These are phyloP conservation scores for Penicillium sp. DNA, from an alignment of 2,329 filamentous ascomycete species.

Conservation along the genomic window DNA sequence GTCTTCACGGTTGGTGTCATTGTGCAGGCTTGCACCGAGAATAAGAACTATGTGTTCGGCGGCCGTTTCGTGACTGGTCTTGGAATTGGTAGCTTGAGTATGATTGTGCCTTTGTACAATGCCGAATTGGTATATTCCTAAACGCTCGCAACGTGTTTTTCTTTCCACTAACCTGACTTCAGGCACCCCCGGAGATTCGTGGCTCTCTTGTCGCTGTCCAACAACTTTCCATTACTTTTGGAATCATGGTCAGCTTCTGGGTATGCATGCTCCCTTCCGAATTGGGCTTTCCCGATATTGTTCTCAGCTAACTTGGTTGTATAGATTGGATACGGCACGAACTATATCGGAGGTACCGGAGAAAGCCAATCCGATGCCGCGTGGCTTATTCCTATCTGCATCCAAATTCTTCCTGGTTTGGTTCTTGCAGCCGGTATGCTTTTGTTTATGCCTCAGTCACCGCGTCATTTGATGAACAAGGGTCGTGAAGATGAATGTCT, in stretches of 20 bases:
- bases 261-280: constrained; percentile 31
- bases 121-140: constrained; percentile 26
- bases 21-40: constrained; percentile 32
- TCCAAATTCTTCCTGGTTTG: constrained; percentile 48
- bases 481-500: constrained; percentile 54
- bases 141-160: too few species aligned
- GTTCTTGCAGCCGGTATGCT: constrained; percentile 48
- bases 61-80: constrained; percentile 42
- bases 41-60: constrained; percentile 30
- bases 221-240: constrained; percentile 42
- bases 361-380: constrained; percentile 59
- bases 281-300: constrained; percentile 40
- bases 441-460: constrained; percentile 58
- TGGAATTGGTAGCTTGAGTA: constrained; percentile 40
- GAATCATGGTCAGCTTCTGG: constrained; percentile 43
- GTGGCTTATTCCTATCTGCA: constrained; percentile 53
- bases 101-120: constrained; percentile 41
- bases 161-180: not conserved
- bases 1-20: constrained; percentile 37
- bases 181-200: constrained; percentile 31
- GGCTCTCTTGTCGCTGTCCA: constrained; percentile 42
- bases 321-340: constrained; percentile 43
- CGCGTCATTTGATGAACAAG: constrained; percentile 58
- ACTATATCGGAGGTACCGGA: constrained; percentile 63
- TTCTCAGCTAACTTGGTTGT: constrained; percentile 61